Evolutionary conservation across 805 yeast genomes (phyloP).

Genomic region (Lachancea cidri): DNA sequence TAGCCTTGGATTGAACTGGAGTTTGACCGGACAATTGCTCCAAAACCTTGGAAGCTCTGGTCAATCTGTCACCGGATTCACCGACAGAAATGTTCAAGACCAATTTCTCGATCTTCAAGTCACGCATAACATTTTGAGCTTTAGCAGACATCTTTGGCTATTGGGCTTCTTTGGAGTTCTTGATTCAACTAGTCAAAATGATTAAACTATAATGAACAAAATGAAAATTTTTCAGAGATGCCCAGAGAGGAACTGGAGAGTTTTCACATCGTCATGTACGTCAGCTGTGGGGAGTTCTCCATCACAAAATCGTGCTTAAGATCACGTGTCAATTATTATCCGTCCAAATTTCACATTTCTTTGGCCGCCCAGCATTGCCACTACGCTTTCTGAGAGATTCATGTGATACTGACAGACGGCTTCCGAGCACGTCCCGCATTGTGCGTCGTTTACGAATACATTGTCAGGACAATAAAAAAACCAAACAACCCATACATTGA

Average conservation of each 20-base stretch:
- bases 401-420: too few species aligned
- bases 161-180: conserved; percentile 4
- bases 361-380: too few species aligned
- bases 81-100: conserved; percentile 99
- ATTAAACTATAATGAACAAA: not conserved
- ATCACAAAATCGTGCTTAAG: too few species aligned
- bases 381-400: too few species aligned
- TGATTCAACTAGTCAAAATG: not conserved
- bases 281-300: too few species aligned
- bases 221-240: not conserved
- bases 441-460: too few species aligned
- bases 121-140: conserved; percentile 95
- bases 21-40: conserved; percentile 99
- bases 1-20: conserved; percentile 99
- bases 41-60: conserved; percentile 99
- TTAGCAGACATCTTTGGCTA: conserved; percentile 43
- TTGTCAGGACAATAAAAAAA: too few species aligned
- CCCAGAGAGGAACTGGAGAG: not conserved
- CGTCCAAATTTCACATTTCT: too few species aligned
- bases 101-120: conserved; percentile 97
- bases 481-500: too few species aligned
- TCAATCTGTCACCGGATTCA: conserved; percentile 99
- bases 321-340: too few species aligned
- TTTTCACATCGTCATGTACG: not conserved
- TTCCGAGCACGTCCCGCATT: too few species aligned